phyloP scores from a whole-genome alignment of 805 yeast species.

The Lipomyces spencermartinsiae region DNA sequence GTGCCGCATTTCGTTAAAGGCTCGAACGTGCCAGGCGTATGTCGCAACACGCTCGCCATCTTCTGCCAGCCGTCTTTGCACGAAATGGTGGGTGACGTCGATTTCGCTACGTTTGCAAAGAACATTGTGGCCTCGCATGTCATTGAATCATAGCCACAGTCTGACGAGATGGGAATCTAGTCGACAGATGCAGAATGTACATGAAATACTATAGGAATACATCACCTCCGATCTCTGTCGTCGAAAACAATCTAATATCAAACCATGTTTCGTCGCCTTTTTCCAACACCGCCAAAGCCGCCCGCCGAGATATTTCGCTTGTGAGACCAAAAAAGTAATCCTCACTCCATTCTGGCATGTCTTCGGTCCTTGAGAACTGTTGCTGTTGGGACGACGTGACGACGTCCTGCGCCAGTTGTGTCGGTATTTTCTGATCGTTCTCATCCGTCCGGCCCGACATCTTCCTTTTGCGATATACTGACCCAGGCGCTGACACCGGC shows the following conservation, averaged over 20 bases:
- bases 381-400: too few relatives aligned
- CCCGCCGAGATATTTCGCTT: background rate
- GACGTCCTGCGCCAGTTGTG: too few relatives aligned
- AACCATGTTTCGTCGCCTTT: conserved; percentile 8
- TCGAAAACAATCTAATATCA: conserved; percentile 9
- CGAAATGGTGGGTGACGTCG: conserved; percentile 52
- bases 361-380: too few relatives aligned
- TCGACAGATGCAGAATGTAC: background rate
- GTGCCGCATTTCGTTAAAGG: conserved; percentile 65
- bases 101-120: conserved; percentile 58
- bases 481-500: background rate
- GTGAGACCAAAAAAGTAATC: background rate
- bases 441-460: background rate
- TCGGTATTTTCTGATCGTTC: background rate
- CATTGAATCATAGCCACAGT: background rate
- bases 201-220: background rate
- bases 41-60: conserved; percentile 65
- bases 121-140: conserved; percentile 47
- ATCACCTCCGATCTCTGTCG: conserved; percentile 4
- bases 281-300: conserved; percentile 6
- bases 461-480: background rate
- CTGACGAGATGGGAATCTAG: background rate
- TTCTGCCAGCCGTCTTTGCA: conserved; percentile 66
- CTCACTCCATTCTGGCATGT: background rate
- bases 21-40: conserved; percentile 46